Conservation (phyloP, 306 rosid genomes). For the Lathyrus aphaca region DNA sequence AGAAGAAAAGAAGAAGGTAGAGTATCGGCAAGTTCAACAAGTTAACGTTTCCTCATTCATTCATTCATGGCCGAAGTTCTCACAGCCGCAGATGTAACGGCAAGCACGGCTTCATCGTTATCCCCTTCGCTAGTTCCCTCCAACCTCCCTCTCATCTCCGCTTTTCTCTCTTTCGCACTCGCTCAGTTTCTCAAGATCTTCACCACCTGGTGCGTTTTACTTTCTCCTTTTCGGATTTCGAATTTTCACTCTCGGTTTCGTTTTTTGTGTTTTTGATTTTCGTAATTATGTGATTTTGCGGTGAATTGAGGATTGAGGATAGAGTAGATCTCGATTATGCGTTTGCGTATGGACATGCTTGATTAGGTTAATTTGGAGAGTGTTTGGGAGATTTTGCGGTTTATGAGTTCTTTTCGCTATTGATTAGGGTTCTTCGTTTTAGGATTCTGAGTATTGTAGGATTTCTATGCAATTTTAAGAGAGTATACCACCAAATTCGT, state of each 20-base stretch:
- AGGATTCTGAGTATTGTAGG: not conserved
- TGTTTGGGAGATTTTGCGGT: not conserved
- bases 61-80: slow-evolving; percentile 54
- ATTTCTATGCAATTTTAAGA: too few relatives aligned
- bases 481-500: too few relatives aligned
- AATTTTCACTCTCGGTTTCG: not conserved
- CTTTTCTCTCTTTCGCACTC: slow-evolving; percentile 70
- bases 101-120: slow-evolving; percentile 43
- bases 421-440: not conserved
- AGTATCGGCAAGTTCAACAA: not conserved
- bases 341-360: not conserved
- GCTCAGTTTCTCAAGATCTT: slow-evolving; percentile 97
- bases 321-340: not conserved
- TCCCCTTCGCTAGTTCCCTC: slow-evolving; percentile 44
- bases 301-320: slow-evolving; percentile 2
- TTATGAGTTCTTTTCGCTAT: not conserved
- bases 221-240: not conserved
- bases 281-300: not conserved
- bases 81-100: slow-evolving; percentile 56
- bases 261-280: not conserved
- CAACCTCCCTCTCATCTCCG: slow-evolving; percentile 66
- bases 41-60: not conserved
- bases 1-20: slow-evolving; percentile 13
- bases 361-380: not conserved
- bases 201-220: slow-evolving; percentile 72